Percentiles rank a stretch among this genome's conserved stretches.
Evolutionary conservation across 2,329 filamentous ascomycete species (phyloP).

Genomic region (Talaromyces albobiverticillius): DNA sequence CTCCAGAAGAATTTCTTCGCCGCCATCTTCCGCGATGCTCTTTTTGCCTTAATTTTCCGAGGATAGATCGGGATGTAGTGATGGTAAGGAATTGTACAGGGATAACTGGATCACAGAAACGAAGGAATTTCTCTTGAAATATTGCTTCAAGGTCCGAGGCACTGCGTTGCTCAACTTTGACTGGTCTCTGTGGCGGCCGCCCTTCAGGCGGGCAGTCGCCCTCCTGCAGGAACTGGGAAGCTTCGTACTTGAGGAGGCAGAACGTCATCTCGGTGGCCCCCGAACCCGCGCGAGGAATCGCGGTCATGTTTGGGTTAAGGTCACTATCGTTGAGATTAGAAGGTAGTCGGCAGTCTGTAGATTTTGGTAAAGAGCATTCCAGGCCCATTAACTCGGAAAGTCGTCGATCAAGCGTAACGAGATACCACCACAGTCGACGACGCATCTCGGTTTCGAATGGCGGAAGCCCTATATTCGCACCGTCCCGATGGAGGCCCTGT

Average conservation of each 20-base stretch:
- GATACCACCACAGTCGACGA: slow-evolving; percentile 65
- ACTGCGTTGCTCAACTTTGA: too few relatives aligned
- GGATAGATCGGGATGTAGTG: too few relatives aligned
- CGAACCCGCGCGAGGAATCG: neutral
- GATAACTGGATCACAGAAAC: too few relatives aligned
- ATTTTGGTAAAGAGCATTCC: slow-evolving; percentile 19
- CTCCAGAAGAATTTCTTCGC: too few relatives aligned
- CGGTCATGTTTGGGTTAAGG: slow-evolving; percentile 43
- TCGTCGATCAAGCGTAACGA: slow-evolving; percentile 34
- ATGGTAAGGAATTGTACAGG: too few relatives aligned
- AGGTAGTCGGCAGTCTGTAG: slow-evolving; percentile 36
- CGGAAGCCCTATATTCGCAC: slow-evolving; percentile 52
- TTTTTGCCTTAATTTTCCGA: too few relatives aligned
- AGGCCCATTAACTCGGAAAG: slow-evolving; percentile 24
- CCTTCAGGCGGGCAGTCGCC: too few relatives aligned
- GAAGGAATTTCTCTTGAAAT: too few relatives aligned
- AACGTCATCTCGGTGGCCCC: slow-evolving; percentile 23
- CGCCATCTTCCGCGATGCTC: too few relatives aligned
- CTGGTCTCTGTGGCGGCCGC: too few relatives aligned
- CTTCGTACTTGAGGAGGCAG: neutral
- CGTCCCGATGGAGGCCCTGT: slow-evolving; percentile 65
- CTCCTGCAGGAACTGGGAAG: too few relatives aligned
- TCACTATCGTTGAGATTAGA: slow-evolving; percentile 60
- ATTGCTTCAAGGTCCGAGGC: too few relatives aligned
- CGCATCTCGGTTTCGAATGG: slow-evolving; percentile 67